Evolutionary conservation across 805 yeast species (phyloP), one percentile per base, ranked within the genome.

Genomic region (Candida suzukii): DNA sequence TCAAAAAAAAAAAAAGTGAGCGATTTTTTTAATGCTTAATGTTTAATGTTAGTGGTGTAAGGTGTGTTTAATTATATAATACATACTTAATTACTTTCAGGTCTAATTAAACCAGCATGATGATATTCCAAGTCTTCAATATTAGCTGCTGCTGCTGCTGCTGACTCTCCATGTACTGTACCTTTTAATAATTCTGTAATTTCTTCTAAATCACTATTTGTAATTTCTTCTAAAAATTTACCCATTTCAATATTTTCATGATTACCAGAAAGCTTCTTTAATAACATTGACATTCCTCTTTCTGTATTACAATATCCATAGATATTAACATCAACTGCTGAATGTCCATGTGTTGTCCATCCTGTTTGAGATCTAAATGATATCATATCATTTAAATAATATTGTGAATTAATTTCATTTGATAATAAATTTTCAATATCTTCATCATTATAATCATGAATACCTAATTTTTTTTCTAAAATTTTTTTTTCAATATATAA

Each of bases 271-370:
- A 88, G 66, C 11, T 74, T 67, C 18, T 70, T 59, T 42, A 65
- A 57, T 9, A 74, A 50, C 48, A 68, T 52, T 2, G 47, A 35
- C 54, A 62, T 63, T 25, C 78, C 68, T 8, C 62, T 51, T 38
- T 68, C 66, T 21, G 72, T 76, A 51, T 82, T 82, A 26, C 88
- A 73, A 57, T 81, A 74, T 0, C 83, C 96, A 58, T 90, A 90
- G 38, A 91, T 84, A 55, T 91, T 90, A 29, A 90, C 96, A 61
- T 90, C 98, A 14, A 90, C 96, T 0, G 96, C 96, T 18, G 95
- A 81, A 61, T 90, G 98, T 25, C 97, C 98, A 54, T 88, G 95
- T 0, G 97, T 90, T 10, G 95, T 73, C 96, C 96, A 90, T n/a
- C 96, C 97, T 16, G 88, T 77, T 60, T 84, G 84, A 0, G 97